Conservation (phyloP, 768 basidiomycete genomes). For the Termitomyces sp. region DNA sequence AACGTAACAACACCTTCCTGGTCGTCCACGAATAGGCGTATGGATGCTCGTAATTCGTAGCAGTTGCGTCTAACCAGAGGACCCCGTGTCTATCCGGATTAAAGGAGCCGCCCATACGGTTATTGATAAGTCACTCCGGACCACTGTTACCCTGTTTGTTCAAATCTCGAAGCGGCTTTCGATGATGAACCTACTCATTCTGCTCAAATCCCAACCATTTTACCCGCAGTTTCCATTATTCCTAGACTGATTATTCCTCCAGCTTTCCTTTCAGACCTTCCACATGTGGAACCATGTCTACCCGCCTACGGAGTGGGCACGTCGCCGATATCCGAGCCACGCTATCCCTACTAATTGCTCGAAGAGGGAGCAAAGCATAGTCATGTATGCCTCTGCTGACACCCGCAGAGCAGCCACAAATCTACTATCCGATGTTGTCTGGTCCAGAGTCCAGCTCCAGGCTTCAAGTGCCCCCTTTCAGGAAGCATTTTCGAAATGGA, state of each 20-base stretch:
- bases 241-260: background rate
- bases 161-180: background rate
- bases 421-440: background rate
- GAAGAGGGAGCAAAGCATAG: background rate
- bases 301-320: background rate
- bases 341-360: background rate
- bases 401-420: background rate
- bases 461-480: background rate
- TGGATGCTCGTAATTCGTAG: background rate
- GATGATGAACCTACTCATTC: background rate
- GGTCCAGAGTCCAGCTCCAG: background rate
- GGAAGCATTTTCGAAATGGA: conserved; percentile 5
- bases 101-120: background rate
- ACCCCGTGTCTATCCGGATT: background rate
- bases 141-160: background rate
- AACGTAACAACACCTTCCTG: background rate
- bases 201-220: background rate
- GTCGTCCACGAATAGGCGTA: background rate
- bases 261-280: background rate
- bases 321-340: background rate
- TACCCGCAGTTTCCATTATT: background rate
- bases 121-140: background rate
- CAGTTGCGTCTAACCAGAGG: background rate
- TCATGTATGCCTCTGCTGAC: background rate
- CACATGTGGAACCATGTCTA: background rate